Evolutionary conservation across 1,284 basidiomycete genomes (phyloP).

Genomic region (Heterobasidion parviporum): DNA sequence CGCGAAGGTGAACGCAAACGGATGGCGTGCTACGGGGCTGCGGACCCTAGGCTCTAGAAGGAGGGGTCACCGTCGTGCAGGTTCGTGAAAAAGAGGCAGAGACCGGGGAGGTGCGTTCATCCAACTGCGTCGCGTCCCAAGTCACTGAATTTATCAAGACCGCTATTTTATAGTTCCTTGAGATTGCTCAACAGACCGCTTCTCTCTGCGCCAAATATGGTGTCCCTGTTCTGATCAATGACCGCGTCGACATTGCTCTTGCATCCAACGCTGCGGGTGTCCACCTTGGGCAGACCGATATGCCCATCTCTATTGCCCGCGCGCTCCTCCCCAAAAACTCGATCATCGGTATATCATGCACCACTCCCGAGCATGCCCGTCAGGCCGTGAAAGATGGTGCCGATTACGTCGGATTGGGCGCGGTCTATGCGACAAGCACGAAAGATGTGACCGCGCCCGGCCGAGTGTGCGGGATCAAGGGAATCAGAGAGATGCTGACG

Average conservation of each 20-base stretch:
- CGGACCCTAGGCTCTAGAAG: constrained; percentile 55
- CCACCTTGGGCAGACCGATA: constrained; percentile 89
- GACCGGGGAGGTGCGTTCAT: constrained; percentile 60
- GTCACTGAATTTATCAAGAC: constrained; percentile 6
- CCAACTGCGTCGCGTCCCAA: constrained; percentile 1
- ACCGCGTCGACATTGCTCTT: constrained; percentile 82
- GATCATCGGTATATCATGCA: constrained; percentile 81
- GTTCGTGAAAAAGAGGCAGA: constrained; percentile 80
- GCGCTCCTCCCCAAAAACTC: constrained; percentile 60
- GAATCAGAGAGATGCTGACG: constrained; percentile 58
- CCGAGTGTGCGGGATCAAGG: constrained; percentile 53
- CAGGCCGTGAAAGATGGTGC: constrained; percentile 51
- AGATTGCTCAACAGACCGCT: constrained; percentile 68
- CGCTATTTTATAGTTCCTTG: constrained; percentile 53
- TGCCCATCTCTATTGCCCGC: constrained; percentile 68
- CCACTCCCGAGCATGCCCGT: constrained; percentile 56
- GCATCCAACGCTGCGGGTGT: constrained; percentile 74
- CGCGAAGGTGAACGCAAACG: too few relatives aligned
- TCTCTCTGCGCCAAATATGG: constrained; percentile 72
- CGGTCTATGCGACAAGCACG: constrained; percentile 68
- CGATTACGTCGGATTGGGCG: constrained; percentile 86
- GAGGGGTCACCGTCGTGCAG: constrained; percentile 88
- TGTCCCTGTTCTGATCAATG: constrained; percentile 88
- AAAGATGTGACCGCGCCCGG: constrained; percentile 51
- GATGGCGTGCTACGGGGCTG: constrained; percentile 2